Base-by-base conservation (phyloP, 73 alveolate genomes). In the Durusdinium trenchii region DNA sequence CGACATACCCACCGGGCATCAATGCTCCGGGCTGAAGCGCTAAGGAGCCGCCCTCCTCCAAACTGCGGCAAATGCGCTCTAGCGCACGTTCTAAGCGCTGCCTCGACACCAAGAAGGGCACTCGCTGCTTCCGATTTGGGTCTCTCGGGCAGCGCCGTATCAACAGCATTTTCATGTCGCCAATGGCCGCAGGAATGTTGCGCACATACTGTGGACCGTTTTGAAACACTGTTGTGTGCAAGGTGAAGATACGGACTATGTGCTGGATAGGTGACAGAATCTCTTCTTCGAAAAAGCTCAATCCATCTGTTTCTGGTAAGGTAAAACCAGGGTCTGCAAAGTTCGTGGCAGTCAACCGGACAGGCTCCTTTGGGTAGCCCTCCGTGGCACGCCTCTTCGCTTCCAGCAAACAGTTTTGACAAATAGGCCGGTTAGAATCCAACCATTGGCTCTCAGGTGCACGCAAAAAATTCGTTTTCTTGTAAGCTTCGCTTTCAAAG, bases 161-260 rank as follows among this genome's bases (percentile, higher is more conserved):
- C 42, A 64, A 28, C 42, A 64, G 42, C n/a, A 64, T 64, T 38
- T 64, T 64, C 79, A 64, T 64, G 79, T 64, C 79, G 9, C 84
- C 84, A 6, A 73, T 28, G 6, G 51, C 52, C 36, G 84, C 84
- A 3, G 84, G 84, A 36, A 73, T 73, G 36, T 73, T 32, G 3
- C 84, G 84, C 28, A 73, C 84, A 51, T 18, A 73, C 84, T 73
- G 79, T 38, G 79, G 79, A 32, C 79, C 79, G 42, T 64, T 64
- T 38, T 6, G 42, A 64, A 23, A 16, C 42, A 9, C 79, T 9
- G 79, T 28, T 23, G 42, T 38, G 28, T 64, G 79, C 79, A 64
- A 10, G 42, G 79, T 64, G 79, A 64, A 64, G 28, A 9, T 64
- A 10, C 79, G n/a, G 42, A 64, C 79, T 26, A 64, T 18, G 42